Conservation (phyloP, 1,284 basidiomycete genomes). For the Mycosarcoma maydis region DNA sequence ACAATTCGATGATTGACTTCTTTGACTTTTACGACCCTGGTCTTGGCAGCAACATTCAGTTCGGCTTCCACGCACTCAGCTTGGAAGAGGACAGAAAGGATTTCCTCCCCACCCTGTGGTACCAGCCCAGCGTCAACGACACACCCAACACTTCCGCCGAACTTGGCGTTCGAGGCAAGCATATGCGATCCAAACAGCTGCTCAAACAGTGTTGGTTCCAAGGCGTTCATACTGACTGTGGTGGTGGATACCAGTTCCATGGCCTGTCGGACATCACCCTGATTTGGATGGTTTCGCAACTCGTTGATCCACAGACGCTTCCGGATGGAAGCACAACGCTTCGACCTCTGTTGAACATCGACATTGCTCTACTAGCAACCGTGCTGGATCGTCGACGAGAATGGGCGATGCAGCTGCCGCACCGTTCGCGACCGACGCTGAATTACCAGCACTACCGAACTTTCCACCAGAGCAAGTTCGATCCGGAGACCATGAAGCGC, state of each 20-base stretch:
- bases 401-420: conserved; percentile 48
- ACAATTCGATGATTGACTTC: conserved; percentile 38
- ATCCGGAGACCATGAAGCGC: conserved; percentile 12
- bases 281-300: conserved; percentile 61
- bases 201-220: conserved; percentile 64
- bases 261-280: conserved; percentile 59
- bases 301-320: conserved; percentile 40
- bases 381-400: conserved; percentile 42
- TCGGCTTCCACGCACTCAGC: conserved; percentile 61
- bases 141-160: background rate
- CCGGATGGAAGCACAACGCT: conserved; percentile 21
- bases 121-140: conserved; percentile 10
- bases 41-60: conserved; percentile 55
- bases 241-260: conserved; percentile 58
- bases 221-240: conserved; percentile 60
- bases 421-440: conserved; percentile 29
- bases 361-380: conserved; percentile 24
- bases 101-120: conserved; percentile 59
- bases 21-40: conserved; percentile 62
- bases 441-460: conserved; percentile 25
- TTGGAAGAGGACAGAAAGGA: conserved; percentile 61
- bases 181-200: conserved; percentile 45
- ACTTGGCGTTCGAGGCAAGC: conserved; percentile 3
- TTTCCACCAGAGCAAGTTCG: conserved; percentile 11
- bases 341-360: conserved; percentile 46